Evolutionary conservation across 805 yeast genomes (phyloP).

Genomic region (Starmerella powellii): DNA sequence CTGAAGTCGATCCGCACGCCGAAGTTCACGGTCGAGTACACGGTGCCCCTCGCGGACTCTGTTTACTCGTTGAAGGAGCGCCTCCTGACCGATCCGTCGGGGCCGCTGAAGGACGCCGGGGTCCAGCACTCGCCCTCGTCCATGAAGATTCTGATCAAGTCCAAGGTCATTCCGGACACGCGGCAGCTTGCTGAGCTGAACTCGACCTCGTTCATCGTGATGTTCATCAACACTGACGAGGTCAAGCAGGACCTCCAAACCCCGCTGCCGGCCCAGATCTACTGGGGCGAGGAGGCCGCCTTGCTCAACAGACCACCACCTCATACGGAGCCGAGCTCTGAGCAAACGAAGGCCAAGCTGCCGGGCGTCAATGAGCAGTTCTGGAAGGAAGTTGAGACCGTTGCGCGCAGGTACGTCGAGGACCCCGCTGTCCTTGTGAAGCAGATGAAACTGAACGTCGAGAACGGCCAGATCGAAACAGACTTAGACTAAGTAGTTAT

Average conservation of each 20-base stretch:
- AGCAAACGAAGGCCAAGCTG: neutral
- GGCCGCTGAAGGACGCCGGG: conserved; percentile 17
- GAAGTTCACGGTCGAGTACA: conserved; percentile 37
- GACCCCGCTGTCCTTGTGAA: conserved; percentile 11
- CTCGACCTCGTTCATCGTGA: conserved; percentile 19
- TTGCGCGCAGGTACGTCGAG: conserved; percentile 15
- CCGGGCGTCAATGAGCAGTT: conserved; percentile 18
- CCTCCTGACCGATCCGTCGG: conserved; percentile 24
- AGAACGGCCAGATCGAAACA: too few relatives aligned
- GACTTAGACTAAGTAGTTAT: too few relatives aligned
- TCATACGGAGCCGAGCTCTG: too few relatives aligned
- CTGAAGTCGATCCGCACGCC: conserved; percentile 67
- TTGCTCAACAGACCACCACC: neutral
- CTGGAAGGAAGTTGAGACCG: conserved; percentile 19
- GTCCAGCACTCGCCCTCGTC: conserved; percentile 6
- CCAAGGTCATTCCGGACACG: conserved; percentile 21
- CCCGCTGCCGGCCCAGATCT: conserved; percentile 18
- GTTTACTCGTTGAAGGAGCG: conserved; percentile 26
- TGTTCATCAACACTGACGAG: conserved; percentile 11
- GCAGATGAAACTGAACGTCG: neutral
- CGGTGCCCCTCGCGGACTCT: conserved; percentile 20
- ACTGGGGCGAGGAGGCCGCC: conserved; percentile 17
- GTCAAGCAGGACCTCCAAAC: conserved; percentile 6
- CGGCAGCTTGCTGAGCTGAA: conserved; percentile 19
- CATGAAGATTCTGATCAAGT: conserved; percentile 18